Evolutionary conservation across 768 basidiomycete genomes (phyloP), one percentile per base, ranked within the genome.

Genomic region (Panus rudis): DNA sequence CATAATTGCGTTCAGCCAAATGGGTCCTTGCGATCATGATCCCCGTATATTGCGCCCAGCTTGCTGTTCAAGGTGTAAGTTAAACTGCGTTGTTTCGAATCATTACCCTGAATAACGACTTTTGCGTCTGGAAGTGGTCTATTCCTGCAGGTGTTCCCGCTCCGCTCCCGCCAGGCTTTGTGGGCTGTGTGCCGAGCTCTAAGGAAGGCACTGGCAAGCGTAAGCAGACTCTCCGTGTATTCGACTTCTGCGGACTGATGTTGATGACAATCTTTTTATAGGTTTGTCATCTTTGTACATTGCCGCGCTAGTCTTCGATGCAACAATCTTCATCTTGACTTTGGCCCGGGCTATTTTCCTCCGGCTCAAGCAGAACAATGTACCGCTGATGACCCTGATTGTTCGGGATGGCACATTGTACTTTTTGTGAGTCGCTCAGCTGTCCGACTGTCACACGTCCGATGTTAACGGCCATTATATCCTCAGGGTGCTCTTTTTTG

Each of bases 81-180:
- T 10, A 30, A 30, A 30, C 10, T 30, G 10, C 28, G 10, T 30
- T 30, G 28, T 30, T 10, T 30, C 10, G 28, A 30, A 30, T 10
- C 28, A 30, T 30, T 16, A 10, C 10, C 28, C 16, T 10, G 16
- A n/a, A n/a, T n/a, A 10, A 30, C 10, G 28, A 10, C 28, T 16
- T 10, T 16, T 30, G 10, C 28, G 10, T 30, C 28, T 30, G 10
- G 10, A 10, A 30, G 28, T 30, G 28, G 46, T 31, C 35, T 32
- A 13, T 42, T 35, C 41, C 27, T 28, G 27, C 26, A 22, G 4
- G 22, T 19, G 24, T 30, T 40, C 39, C 45, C 39, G 39, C 45
- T 25, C 45, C 33, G 13, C 19, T 19, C 21, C 28, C 28, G 28
- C 28, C 28, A 10, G 28, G 28, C 16, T 30, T 30, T 30, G 28